Evolutionary conservation across 148 eudicot genomes (phyloP).

Genomic region (Mesembryanthemum crystallinum): DNA sequence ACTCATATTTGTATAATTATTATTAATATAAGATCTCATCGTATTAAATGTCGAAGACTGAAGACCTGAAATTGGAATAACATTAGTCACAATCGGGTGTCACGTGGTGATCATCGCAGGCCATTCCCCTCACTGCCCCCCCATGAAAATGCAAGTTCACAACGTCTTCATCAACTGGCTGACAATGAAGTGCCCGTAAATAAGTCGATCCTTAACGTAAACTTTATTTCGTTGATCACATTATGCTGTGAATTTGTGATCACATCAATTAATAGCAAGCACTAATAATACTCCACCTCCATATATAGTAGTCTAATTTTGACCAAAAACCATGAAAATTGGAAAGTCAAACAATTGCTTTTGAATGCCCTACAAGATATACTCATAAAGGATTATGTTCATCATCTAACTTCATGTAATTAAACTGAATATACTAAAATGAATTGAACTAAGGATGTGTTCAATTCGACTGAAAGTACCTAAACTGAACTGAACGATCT

Average conservation of each 20-base stretch:
- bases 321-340: no score
- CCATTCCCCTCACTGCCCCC: neutral
- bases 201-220: neutral
- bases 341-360: neutral
- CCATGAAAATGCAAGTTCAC: neutral
- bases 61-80: neutral
- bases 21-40: no score
- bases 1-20: no score
- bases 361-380: neutral
- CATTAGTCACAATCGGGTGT: conserved; percentile 10
- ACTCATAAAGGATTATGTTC: no score
- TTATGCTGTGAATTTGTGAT: neutral
- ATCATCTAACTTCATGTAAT: no score
- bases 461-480: no score
- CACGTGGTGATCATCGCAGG: conserved; percentile 11
- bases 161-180: neutral
- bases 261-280: neutral
- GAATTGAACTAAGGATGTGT: no score
- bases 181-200: conserved; percentile 9
- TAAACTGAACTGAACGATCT: no score
- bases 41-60: no score
- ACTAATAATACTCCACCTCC: no score
- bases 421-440: no score
- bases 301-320: no score
- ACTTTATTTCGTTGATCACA: neutral